Conservation (phyloP, 345 rosid genomes). For the Boechera stricta region DNA sequence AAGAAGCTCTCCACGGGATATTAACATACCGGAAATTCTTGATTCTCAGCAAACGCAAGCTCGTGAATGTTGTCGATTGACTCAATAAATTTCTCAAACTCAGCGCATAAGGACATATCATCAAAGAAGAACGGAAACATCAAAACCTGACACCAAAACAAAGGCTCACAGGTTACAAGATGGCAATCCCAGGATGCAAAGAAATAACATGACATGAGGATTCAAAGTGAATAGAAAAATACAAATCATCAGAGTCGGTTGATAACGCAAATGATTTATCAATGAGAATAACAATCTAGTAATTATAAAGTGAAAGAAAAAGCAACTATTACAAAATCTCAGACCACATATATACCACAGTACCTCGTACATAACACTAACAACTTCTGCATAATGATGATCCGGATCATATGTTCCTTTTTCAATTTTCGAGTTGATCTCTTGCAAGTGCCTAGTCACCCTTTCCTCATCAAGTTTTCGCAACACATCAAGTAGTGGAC, state of each 20-base stretch:
- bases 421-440: slow-evolving; percentile 61
- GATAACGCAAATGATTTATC: slow-evolving; percentile 11
- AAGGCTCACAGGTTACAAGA: slow-evolving; percentile 20
- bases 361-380: slow-evolving; percentile 96
- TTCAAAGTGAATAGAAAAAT: slow-evolving; percentile 15
- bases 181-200: slow-evolving; percentile 16
- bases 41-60: slow-evolving; percentile 86
- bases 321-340: background rate
- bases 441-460: slow-evolving; percentile 70
- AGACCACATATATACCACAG: slow-evolving; percentile 6
- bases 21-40: slow-evolving; percentile 83
- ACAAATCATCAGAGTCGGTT: slow-evolving; percentile 9
- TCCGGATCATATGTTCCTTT: slow-evolving; percentile 66
- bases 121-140: slow-evolving; percentile 90
- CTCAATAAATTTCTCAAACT: slow-evolving; percentile 87
- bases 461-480: slow-evolving; percentile 82
- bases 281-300: background rate
- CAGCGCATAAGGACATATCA: slow-evolving; percentile 71
- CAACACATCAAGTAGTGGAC: slow-evolving; percentile 82
- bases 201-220: slow-evolving; percentile 1
- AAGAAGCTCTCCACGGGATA: slow-evolving; percentile 18
- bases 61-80: slow-evolving; percentile 91
- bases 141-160: slow-evolving; percentile 68
- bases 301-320: background rate
- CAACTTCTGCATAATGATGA: slow-evolving; percentile 73